These are phyloP conservation scores for Skeletonema potamos DNA, from an alignment of 108 stramenopile species.

Conservation along the genomic window DNA sequence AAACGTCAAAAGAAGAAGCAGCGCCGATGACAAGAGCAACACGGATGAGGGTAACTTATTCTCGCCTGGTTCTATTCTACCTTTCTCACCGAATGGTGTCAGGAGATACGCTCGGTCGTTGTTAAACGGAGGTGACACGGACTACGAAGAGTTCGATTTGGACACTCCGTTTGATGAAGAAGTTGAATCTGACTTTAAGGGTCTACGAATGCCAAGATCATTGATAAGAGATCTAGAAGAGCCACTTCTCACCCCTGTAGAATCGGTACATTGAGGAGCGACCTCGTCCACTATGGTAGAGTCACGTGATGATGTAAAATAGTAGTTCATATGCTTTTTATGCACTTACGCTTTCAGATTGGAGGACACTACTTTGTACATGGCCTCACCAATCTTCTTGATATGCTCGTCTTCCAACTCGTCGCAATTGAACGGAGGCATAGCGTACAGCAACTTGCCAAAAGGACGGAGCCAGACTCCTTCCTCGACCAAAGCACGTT, in stretches of 20 bases:
- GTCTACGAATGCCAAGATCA: neutral
- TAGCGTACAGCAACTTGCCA: constrained; percentile 81
- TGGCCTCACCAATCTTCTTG: constrained; percentile 52
- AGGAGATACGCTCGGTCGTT: neutral
- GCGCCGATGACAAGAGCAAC: neutral
- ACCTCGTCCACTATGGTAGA: neutral
- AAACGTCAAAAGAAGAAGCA: neutral
- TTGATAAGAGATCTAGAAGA: neutral
- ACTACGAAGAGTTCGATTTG: constrained; percentile 28
- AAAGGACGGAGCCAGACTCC: constrained; percentile 88
- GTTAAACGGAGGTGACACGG: constrained; percentile 17
- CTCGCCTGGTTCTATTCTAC: neutral
- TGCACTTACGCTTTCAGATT: neutral
- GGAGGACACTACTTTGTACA: constrained; percentile 35
- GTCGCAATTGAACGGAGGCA: constrained; percentile 78
- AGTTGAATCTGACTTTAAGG: neutral
- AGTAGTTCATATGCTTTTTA: neutral
- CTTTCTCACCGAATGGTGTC: neutral
- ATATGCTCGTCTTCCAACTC: constrained; percentile 45
- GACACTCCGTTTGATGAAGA: constrained; percentile 28
- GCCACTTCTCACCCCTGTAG: constrained; percentile 19
- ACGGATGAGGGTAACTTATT: neutral
- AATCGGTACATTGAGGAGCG: neutral
- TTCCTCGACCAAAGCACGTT: constrained; percentile 55
- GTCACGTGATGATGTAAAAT: neutral